phyloP scores from a whole-genome alignment of 805 yeast species.

The Lipomyces spencermartinsiae region DNA sequence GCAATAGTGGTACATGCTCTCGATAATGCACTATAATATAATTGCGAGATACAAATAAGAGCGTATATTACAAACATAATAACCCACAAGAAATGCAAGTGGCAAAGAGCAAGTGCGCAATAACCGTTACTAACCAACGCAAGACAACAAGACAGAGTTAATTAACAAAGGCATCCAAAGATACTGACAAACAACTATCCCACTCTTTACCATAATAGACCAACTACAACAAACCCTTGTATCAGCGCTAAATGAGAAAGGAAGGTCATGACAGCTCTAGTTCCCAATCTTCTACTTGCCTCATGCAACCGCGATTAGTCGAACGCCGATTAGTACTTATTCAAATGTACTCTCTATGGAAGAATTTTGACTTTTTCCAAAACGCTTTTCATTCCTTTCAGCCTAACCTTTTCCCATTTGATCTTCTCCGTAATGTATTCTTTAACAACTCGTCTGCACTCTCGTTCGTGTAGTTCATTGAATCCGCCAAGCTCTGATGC shows the following conservation, averaged over 20 bases:
- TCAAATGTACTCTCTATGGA: neutral
- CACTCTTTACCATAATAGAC: neutral
- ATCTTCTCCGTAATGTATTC: slow-evolving; percentile 34
- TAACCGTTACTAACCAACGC: neutral
- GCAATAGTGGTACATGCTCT: no score
- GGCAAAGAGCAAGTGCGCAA: neutral
- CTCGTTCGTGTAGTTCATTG: slow-evolving; percentile 46
- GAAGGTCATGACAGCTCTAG: neutral
- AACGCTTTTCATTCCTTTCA: slow-evolving; percentile 32
- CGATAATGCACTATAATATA: neutral
- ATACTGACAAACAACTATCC: neutral
- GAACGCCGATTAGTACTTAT: neutral
- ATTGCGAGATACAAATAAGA: neutral
- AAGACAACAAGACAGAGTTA: neutral
- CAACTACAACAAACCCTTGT: neutral
- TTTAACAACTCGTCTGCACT: slow-evolving; percentile 41
- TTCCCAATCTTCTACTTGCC: slow-evolving; percentile 1
- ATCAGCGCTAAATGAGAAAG: neutral
- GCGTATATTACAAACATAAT: neutral
- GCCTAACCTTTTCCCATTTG: slow-evolving; percentile 35
- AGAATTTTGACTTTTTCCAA: slow-evolving; percentile 20
- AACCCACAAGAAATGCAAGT: neutral
- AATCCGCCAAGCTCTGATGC: slow-evolving; percentile 51
- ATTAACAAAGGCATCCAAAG: neutral
- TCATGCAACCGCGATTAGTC: neutral